Conservation (phyloP, 345 rosid genomes). For the Syzygium grande region DNA sequence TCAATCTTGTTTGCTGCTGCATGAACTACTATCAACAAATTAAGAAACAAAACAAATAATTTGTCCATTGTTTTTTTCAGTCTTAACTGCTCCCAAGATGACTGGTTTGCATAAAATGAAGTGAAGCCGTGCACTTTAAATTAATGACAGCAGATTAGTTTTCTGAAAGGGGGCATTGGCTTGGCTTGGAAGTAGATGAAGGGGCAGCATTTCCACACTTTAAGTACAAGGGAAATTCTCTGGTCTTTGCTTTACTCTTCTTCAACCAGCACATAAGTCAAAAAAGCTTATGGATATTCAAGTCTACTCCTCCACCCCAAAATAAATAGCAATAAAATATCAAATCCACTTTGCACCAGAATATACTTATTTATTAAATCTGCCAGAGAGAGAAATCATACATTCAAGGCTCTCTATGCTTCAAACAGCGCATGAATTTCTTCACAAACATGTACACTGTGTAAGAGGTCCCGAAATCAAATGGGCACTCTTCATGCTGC, state of each 20-base stretch:
- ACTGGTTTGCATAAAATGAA: slow-evolving; percentile 28
- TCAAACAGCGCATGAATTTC: neutral
- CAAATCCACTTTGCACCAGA: neutral
- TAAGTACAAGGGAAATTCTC: slow-evolving; percentile 70
- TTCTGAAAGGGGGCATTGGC: slow-evolving; percentile 45
- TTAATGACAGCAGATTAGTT: slow-evolving; percentile 48
- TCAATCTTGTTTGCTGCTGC: slow-evolving; percentile 36
- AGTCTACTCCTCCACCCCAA: slow-evolving; percentile 3
- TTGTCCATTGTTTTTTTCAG: slow-evolving; percentile 39
- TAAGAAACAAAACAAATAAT: slow-evolving; percentile 36
- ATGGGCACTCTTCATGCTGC: neutral
- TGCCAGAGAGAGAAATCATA: neutral
- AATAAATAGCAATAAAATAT: neutral
- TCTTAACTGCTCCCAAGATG: slow-evolving; percentile 20
- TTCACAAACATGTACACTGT: neutral
- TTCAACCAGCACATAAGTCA: slow-evolving; percentile 30
- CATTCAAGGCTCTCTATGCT: neutral
- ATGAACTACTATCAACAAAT: slow-evolving; percentile 36
- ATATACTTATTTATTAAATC: neutral
- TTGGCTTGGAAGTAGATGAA: slow-evolving; percentile 94
- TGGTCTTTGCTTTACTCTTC: slow-evolving; percentile 66
- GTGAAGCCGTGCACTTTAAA: slow-evolving; percentile 22
- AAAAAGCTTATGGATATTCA: slow-evolving; percentile 24
- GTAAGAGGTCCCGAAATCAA: neutral
- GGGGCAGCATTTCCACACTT: slow-evolving; percentile 57